Evolutionary conservation across 179 eudicot genomes (phyloP).

Genomic region (Camellia oleifera): DNA sequence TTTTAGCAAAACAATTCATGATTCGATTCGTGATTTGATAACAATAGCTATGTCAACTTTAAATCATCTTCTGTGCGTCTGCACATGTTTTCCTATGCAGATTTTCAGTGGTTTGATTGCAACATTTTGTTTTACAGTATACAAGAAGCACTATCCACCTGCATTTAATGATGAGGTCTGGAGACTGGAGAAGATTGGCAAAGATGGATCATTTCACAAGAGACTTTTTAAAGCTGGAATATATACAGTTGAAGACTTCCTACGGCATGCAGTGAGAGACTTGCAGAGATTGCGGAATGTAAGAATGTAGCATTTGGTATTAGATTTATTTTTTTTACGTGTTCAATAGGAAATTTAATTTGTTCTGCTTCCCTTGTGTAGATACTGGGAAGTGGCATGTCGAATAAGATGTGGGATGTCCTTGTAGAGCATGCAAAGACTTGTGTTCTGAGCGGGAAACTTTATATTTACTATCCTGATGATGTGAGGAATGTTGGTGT

Average conservation of each 20-base stretch:
- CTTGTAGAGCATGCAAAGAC: constrained; percentile 96
- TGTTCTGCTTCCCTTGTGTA: constrained; percentile 20
- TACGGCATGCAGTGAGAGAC: constrained; percentile 86
- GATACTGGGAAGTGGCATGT: constrained; percentile 98
- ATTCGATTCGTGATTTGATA: too few relatives aligned
- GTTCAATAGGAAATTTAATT: constrained; percentile 1
- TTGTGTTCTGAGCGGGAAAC: constrained; percentile 81
- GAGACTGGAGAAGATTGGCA: constrained; percentile 97
- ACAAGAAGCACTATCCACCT: constrained; percentile 97
- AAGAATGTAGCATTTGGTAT: constrained; percentile 19
- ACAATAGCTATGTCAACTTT: neutral
- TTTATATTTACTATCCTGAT: constrained; percentile 83
- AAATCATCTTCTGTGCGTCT: neutral
- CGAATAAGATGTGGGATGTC: constrained; percentile 98
- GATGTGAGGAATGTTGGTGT: constrained; percentile 74
- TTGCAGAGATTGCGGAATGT: constrained; percentile 73
- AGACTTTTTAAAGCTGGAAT: constrained; percentile 65
- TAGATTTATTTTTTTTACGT: neutral
- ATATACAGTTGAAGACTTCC: constrained; percentile 75
- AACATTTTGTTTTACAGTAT: constrained; percentile 43
- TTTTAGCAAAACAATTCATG: too few relatives aligned
- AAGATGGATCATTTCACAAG: constrained; percentile 98
- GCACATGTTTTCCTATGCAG: neutral
- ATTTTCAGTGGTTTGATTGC: constrained; percentile 2
- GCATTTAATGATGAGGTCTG: constrained; percentile 84